Conservation (phyloP, 495 filamentous ascomycete species). For the Daldinia grandis region DNA sequence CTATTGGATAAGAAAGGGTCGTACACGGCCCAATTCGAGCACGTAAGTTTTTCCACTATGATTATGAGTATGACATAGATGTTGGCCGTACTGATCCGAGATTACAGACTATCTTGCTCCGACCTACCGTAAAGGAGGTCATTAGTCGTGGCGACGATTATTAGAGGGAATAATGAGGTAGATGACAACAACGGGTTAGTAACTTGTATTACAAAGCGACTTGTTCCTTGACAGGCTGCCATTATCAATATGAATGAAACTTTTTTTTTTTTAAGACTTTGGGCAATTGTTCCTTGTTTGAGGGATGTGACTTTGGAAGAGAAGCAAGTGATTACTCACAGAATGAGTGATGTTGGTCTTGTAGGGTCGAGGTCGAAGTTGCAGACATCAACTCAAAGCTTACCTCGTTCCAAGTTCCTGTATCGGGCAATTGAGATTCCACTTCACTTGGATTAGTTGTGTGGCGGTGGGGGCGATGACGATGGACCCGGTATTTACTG, state of each 20-base stretch:
- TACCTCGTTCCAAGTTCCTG: not conserved
- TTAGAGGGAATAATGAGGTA: constrained; percentile 48
- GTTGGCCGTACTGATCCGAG: constrained; percentile 40
- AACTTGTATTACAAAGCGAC: not conserved
- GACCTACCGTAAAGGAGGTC: constrained; percentile 90
- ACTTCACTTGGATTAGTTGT: not conserved
- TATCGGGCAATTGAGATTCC: not conserved
- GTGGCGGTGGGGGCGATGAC: constrained; percentile 24
- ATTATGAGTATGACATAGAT: not conserved
- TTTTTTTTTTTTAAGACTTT: not conserved
- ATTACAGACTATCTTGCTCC: constrained; percentile 79
- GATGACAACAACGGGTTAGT: not conserved
- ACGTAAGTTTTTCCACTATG: constrained; percentile 65
- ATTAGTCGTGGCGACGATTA: constrained; percentile 93
- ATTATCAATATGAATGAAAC: not conserved
- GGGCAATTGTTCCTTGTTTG: not conserved
- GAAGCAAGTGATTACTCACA: not conserved
- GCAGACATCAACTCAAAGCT: not conserved
- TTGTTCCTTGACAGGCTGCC: not conserved
- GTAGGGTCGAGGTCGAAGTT: not conserved
- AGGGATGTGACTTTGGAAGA: not conserved
- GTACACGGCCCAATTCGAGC: constrained; percentile 94
- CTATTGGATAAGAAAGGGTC: constrained; percentile 92
- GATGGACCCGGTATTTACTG: not conserved
- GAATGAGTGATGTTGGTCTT: not conserved